Conservation (phyloP, 1,284 basidiomycete genomes). For the Psilocybe mexicana region DNA sequence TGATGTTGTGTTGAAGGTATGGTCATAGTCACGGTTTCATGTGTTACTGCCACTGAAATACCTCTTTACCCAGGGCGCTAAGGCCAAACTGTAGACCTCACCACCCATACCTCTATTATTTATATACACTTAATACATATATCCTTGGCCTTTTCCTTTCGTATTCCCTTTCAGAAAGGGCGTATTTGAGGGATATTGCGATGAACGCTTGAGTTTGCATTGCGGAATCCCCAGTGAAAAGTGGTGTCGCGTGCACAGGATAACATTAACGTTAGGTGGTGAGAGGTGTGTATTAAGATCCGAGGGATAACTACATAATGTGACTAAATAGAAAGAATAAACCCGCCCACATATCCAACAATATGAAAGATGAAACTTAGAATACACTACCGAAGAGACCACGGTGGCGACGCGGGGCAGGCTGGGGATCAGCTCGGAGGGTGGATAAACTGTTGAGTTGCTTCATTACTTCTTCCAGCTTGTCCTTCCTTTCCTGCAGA, state of each 20-base stretch:
- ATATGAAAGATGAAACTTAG: conserved; percentile 28
- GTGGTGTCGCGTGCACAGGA: not conserved
- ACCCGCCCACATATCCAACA: conserved; percentile 12
- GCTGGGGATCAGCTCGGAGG: conserved; percentile 75
- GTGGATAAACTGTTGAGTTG: conserved; percentile 86
- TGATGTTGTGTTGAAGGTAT: conserved; percentile 76
- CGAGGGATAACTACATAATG: conserved; percentile 9
- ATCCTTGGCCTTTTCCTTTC: not conserved
- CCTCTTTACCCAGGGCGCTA: conserved; percentile 32
- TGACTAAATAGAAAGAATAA: conserved; percentile 14
- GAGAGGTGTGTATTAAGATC: conserved; percentile 22
- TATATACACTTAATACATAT: conserved; percentile 3
- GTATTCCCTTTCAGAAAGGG: too few relatives aligned
- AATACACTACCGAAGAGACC: conserved; percentile 77
- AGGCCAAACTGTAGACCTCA: conserved; percentile 39
- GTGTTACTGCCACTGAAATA: not conserved
- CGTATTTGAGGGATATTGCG: too few relatives aligned
- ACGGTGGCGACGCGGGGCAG: conserved; percentile 64
- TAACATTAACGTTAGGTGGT: conserved; percentile 12
- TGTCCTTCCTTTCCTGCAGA: conserved; percentile 95
- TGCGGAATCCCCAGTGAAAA: not conserved
- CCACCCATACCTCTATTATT: conserved; percentile 5
- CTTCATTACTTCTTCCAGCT: conserved; percentile 95
- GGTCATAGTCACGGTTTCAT: not conserved
- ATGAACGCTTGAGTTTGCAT: not conserved